phyloP scores from a whole-genome alignment of 805 yeast genomes.

The Candida michaelii region DNA sequence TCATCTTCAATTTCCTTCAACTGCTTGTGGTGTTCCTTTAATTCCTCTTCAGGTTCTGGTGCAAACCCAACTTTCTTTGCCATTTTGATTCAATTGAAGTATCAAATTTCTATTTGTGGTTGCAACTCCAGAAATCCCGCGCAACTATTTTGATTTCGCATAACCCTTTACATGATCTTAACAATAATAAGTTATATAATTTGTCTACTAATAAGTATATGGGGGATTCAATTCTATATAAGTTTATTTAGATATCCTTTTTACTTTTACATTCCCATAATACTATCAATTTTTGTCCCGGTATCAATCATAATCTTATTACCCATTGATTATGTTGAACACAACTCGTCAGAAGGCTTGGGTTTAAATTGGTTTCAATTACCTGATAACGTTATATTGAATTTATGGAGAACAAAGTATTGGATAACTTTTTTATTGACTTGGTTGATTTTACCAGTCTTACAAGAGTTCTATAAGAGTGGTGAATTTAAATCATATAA shows the following conservation, averaged over 20 bases:
- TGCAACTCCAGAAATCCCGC: constrained; percentile 7
- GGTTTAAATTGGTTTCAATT: constrained; percentile 44
- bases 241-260: constrained; percentile 33
- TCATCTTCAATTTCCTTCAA: constrained; percentile 28
- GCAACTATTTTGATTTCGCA: not conserved
- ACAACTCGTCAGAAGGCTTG: constrained; percentile 36
- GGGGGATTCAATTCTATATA: constrained; percentile 38
- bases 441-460: constrained; percentile 71
- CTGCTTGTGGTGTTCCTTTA: constrained; percentile 33
- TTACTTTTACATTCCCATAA: constrained; percentile 47
- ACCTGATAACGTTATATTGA: constrained; percentile 45
- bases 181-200: constrained; percentile 27
- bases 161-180: constrained; percentile 23
- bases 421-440: constrained; percentile 81
- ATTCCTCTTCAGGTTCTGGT: constrained; percentile 34
- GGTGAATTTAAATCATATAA: constrained; percentile 56
- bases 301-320: constrained; percentile 69
- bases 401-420: constrained; percentile 71
- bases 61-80: constrained; percentile 42
- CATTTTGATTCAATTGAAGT: not conserved
- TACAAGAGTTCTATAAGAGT: constrained; percentile 71
- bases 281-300: constrained; percentile 69
- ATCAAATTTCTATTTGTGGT: not conserved
- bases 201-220: constrained; percentile 21
- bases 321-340: constrained; percentile 71